A percentile compares a stretch with the other conserved stretches of the same genome.
phyloP scores from a whole-genome alignment of 2,329 filamentous ascomycete species.

The Thielaviopsis ethacetica region DNA sequence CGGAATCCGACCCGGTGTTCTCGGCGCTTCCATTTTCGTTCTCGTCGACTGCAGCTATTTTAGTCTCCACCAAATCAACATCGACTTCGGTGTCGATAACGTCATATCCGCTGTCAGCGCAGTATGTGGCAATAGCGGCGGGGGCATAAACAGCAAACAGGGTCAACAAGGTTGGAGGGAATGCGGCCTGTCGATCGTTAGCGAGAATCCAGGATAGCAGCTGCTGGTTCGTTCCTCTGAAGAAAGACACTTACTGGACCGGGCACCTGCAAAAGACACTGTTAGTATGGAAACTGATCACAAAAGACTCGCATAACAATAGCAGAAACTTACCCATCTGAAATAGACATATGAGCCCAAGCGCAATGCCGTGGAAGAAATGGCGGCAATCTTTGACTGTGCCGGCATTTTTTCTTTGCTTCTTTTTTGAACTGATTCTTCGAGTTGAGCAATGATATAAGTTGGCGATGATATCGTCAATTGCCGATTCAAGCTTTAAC shows the following conservation, averaged over 20 bases:
- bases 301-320: neutral
- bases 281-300: constrained; percentile 12
- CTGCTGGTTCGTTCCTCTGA: neutral
- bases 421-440: neutral
- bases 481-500: neutral
- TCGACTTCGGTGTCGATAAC: constrained; percentile 46
- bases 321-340: constrained; percentile 33
- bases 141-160: constrained; percentile 50
- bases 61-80: constrained; percentile 32
- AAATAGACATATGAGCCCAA: constrained; percentile 39
- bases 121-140: constrained; percentile 43
- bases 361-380: constrained; percentile 23
- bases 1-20: constrained; percentile 9
- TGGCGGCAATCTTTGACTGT: constrained; percentile 16
- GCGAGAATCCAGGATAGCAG: neutral
- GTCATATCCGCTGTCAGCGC: constrained; percentile 38
- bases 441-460: neutral
- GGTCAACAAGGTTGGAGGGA: constrained; percentile 28
- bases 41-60: neutral
- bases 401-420: constrained; percentile 2
- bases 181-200: constrained; percentile 13
- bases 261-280: constrained; percentile 15
- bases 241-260: constrained; percentile 16
- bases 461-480: neutral
- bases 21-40: neutral